Percentiles rank a stretch among this genome's conserved stretches.
Conservation (phyloP, 306 rosid genomes). For the Gastrolobium bilobum region DNA sequence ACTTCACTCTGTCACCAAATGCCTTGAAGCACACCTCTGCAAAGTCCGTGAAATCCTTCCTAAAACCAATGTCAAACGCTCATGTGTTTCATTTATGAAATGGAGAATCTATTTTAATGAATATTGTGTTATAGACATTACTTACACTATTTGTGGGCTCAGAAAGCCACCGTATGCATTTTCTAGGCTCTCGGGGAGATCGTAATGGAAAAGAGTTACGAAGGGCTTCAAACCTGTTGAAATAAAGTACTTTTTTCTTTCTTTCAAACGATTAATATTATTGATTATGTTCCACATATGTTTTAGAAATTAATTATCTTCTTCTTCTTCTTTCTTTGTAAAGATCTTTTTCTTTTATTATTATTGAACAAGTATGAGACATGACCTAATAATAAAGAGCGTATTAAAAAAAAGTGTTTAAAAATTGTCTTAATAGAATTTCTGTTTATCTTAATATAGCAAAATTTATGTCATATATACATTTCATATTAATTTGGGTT, state of each 20-base stretch:
- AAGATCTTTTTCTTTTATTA: no score
- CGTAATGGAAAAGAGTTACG: constrained; percentile 54
- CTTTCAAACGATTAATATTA: no score
- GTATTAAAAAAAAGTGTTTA: no score
- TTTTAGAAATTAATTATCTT: no score
- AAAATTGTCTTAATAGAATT: no score
- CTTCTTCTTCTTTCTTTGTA: no score
- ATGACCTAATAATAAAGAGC: no score
- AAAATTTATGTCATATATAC: no score
- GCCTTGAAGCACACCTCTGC: constrained; percentile 55
- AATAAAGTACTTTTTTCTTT: neutral
- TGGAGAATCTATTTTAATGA: neutral
- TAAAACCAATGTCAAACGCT: neutral
- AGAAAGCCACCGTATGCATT: constrained; percentile 56
- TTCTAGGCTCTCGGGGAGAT: constrained; percentile 52
- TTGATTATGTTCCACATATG: no score
- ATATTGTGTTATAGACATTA: neutral
- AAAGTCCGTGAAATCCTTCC: constrained; percentile 51
- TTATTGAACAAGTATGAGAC: no score
- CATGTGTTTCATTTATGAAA: neutral
- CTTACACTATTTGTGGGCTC: constrained; percentile 53
- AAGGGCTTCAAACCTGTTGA: constrained; percentile 56
- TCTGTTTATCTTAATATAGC: no score
- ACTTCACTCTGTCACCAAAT: constrained; percentile 61
- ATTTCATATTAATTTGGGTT: no score